phyloP scores from a whole-genome alignment of 2,329 filamentous ascomycete genomes.

The Colletotrichum noveboracense region DNA sequence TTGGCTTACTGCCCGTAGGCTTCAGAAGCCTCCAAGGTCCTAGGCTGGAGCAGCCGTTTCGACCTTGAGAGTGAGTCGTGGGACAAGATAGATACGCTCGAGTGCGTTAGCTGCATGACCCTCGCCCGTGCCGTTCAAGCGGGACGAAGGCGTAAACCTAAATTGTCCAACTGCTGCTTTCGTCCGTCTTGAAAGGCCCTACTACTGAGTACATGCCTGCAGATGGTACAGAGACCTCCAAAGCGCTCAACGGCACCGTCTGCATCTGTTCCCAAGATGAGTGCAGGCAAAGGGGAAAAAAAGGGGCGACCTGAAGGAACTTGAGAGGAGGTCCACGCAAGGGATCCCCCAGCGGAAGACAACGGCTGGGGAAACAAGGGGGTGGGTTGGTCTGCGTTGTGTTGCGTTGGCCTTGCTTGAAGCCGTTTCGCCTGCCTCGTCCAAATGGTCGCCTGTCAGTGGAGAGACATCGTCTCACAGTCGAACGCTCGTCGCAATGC shows the following conservation, averaged over 20 bases:
- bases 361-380: background rate
- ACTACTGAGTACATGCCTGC: background rate
- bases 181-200: background rate
- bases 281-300: background rate
- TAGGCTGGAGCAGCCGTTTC: background rate
- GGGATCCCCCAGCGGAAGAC: background rate
- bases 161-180: conserved; percentile 3
- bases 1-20: background rate
- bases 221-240: background rate
- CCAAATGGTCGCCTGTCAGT: background rate
- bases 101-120: conserved; percentile 13
- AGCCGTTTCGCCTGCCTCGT: background rate
- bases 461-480: conserved; percentile 12
- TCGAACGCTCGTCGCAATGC: conserved; percentile 3
- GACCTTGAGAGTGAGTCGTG: background rate
- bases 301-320: background rate
- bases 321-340: background rate
- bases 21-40: background rate
- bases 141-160: conserved; percentile 16
- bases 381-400: background rate
- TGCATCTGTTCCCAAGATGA: background rate
- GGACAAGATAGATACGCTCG: background rate
- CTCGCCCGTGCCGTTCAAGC: conserved; percentile 20
- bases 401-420: background rate
- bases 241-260: background rate